Evolutionary conservation across 768 basidiomycete species (phyloP).

Genomic region (Termitomyces bulborhizus): DNA sequence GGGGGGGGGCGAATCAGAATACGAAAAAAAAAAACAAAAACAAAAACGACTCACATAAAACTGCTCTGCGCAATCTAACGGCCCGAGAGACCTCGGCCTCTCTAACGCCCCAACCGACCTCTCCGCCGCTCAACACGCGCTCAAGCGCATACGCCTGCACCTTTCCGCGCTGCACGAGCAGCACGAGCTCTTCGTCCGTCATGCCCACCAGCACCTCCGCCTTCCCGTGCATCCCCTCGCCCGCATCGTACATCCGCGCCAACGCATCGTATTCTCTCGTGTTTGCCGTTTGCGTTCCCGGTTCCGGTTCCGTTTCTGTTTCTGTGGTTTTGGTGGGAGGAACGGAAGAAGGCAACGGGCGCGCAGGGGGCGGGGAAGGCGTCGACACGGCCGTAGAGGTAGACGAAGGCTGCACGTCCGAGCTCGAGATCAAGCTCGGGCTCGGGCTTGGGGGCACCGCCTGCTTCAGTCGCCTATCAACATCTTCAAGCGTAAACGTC

Average conservation of each 20-base stretch:
- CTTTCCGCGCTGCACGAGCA: slow-evolving; percentile 87
- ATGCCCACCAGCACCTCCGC: slow-evolving; percentile 46
- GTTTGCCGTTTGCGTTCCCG: no score
- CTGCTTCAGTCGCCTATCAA: no score
- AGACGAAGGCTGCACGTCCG: no score
- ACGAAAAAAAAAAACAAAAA: neutral
- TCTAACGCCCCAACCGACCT: slow-evolving; percentile 33
- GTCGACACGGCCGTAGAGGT: no score
- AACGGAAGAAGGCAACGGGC: no score
- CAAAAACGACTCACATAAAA: slow-evolving; percentile 73
- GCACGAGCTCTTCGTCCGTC: slow-evolving; percentile 88
- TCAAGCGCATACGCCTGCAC: slow-evolving; percentile 93
- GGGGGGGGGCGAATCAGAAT: neutral
- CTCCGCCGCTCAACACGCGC: slow-evolving; percentile 70
- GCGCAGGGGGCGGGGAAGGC: no score
- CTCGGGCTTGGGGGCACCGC: no score
- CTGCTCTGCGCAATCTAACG: slow-evolving; percentile 76
- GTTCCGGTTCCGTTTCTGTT: no score
- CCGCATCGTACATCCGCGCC: slow-evolving; percentile 73
- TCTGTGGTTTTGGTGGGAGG: no score
- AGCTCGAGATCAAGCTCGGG: no score
- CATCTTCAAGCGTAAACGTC: slow-evolving; percentile 50
- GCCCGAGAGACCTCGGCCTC: slow-evolving; percentile 68
- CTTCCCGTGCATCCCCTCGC: slow-evolving; percentile 45
- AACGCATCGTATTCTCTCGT: slow-evolving; percentile 14